Base-by-base conservation (phyloP, 768 basidiomycete species). In the Lentinula sp. region DNA sequence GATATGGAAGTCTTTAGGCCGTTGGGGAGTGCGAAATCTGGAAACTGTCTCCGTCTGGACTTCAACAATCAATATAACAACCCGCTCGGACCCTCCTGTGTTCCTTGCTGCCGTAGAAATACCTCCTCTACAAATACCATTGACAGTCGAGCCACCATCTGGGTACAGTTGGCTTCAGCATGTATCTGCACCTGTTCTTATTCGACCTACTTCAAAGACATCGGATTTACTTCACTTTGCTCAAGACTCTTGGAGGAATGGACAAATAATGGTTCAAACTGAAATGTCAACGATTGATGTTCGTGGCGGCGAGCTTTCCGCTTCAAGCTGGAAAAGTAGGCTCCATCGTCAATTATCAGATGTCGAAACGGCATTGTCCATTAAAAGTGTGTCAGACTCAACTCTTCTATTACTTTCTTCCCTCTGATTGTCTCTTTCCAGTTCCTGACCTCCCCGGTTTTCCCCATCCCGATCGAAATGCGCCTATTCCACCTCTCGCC, bases 381-480 rank as follows among this genome's bases (percentile, higher is more conserved):
- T 88, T 57, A 79, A 81, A 58, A 76, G 55, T 43, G 90, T 90
- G 67, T 36, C 87, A 77, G 36, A 53, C 57, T 12, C 10, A 23
- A 23, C 3, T 13, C 45, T 28, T 28, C 28, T 28, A 28, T 28
- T 28, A 28, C 28, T 3, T 28, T 28, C 3, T 58, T 60, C 55
- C 49, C 54, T 45, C 15, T 46, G 16, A 60, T 50, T 61, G 51
- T 37, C 56, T 41, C 62, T 41, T 51, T 66, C 9, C 64, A 91
- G 89, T 90, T 32, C 87, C 86, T 7, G 68, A 74, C 7, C 65
- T 91, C 7, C 87, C 88, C 46, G 87, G 87, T 4, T 72, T 91
- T 15, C 90, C 90, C 16, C 70, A 72, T 18, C 85, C 87, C 3
- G 85, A 85, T 15, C 65, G 71, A 9, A 72, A 78, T 55, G 65